Evolutionary conservation across 1,139 yeast genomes (phyloP).

Genomic region (Suhomyces bribrorum): DNA sequence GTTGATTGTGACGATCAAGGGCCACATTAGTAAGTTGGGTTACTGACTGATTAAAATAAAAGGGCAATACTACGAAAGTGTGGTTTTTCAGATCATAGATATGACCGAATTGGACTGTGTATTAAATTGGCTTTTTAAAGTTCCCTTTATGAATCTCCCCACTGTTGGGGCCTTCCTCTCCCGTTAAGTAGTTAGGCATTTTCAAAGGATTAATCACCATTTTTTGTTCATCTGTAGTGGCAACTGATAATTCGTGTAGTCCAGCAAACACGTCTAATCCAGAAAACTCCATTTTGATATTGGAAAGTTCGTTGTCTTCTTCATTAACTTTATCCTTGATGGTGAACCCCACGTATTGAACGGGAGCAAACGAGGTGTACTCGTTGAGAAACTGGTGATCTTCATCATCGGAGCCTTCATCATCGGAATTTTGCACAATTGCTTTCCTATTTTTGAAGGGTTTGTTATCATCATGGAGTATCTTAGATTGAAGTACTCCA

Average conservation of each 20-base stretch:
- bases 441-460: slow-evolving; percentile 10
- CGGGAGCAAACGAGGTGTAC: slow-evolving; percentile 54
- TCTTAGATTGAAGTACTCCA: slow-evolving; percentile 33
- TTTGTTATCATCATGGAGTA: slow-evolving; percentile 38
- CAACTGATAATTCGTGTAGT: slow-evolving; percentile 65
- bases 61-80: not conserved
- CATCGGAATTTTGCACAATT: slow-evolving; percentile 9
- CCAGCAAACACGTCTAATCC: slow-evolving; percentile 87
- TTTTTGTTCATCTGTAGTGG: slow-evolving; percentile 25
- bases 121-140: slow-evolving; percentile 20
- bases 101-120: not conserved
- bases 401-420: slow-evolving; percentile 23
- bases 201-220: slow-evolving; percentile 53
- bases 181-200: slow-evolving; percentile 79
- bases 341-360: slow-evolving; percentile 51
- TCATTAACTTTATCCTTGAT: slow-evolving; percentile 29
- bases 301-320: slow-evolving; percentile 18
- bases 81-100: no score
- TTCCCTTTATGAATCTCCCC: slow-evolving; percentile 52
- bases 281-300: slow-evolving; percentile 51
- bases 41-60: no score
- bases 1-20: slow-evolving; percentile 24
- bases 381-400: slow-evolving; percentile 28
- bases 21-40: slow-evolving; percentile 33
- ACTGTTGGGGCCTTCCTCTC: slow-evolving; percentile 60